Conservation (phyloP, 257 asterid genomes). For the Capsicum rhomboideum region DNA sequence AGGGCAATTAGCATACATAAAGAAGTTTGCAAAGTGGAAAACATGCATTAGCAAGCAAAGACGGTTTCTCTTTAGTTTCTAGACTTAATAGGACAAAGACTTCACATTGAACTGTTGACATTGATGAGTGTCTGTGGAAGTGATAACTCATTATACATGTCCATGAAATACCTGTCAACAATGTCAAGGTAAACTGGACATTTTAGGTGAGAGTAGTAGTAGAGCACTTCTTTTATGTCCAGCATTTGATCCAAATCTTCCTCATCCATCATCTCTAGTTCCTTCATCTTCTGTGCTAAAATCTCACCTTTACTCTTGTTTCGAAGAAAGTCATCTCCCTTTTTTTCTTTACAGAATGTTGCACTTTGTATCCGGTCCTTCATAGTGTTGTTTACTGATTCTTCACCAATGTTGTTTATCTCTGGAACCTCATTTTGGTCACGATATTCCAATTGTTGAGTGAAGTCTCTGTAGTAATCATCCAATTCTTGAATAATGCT, state of each 20-base stretch:
- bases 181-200: slow-evolving; percentile 57
- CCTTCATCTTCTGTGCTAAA: slow-evolving; percentile 52
- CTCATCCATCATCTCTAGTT: slow-evolving; percentile 62
- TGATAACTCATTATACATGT: slow-evolving; percentile 39
- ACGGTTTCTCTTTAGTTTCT: background rate
- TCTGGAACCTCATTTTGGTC: background rate
- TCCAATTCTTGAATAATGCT: slow-evolving; percentile 24
- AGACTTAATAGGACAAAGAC: slow-evolving; percentile 51
- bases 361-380: background rate
- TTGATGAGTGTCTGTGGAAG: slow-evolving; percentile 23
- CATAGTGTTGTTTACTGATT: slow-evolving; percentile 6
- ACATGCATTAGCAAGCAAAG: background rate
- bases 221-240: slow-evolving; percentile 77
- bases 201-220: slow-evolving; percentile 54
- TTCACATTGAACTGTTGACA: slow-evolving; percentile 42
- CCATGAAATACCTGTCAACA: slow-evolving; percentile 55
- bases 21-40: background rate
- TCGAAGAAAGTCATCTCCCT: slow-evolving; percentile 7
- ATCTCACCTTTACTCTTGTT: slow-evolving; percentile 14
- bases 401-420: background rate
- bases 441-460: slow-evolving; percentile 26
- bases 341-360: slow-evolving; percentile 6
- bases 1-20: background rate
- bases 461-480: slow-evolving; percentile 22
- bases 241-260: slow-evolving; percentile 54